A percentile compares a stretch with the other conserved stretches of the same genome.
Conservation (phyloP, 2,329 filamentous ascomycete genomes). For the Microsporum canis region DNA sequence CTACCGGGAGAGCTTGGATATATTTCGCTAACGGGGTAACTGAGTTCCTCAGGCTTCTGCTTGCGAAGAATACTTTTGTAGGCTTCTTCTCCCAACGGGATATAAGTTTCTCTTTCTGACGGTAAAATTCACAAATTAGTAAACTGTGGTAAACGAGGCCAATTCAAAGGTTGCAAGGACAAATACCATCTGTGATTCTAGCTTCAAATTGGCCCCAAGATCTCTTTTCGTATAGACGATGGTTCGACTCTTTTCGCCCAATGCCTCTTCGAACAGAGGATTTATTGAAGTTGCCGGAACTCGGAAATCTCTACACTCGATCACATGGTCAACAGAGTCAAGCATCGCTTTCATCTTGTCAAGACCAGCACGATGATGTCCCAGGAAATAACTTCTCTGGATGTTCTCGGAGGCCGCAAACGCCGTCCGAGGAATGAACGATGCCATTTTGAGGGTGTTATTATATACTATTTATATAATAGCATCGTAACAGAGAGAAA, state of each 20-base stretch:
- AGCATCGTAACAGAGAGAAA: not conserved
- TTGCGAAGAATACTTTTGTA: slow-evolving; percentile 27
- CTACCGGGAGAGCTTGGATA: slow-evolving; percentile 15
- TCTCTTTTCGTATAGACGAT: slow-evolving; percentile 89
- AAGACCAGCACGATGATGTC: slow-evolving; percentile 77
- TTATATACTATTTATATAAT: not conserved
- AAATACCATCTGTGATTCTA: slow-evolving; percentile 33
- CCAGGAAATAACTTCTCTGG: slow-evolving; percentile 83
- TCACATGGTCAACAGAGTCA: slow-evolving; percentile 69
- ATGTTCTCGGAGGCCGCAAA: slow-evolving; percentile 67
- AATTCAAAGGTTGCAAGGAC: not conserved
- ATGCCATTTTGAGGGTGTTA: slow-evolving; percentile 13
- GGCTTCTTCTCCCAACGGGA: slow-evolving; percentile 25
- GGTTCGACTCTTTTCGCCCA: slow-evolving; percentile 62
- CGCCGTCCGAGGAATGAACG: slow-evolving; percentile 60
- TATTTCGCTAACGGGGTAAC: slow-evolving; percentile 25
- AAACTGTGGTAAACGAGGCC: not conserved
- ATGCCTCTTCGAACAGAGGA: slow-evolving; percentile 68
- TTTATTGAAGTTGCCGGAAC: slow-evolving; percentile 84
- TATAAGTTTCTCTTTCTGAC: slow-evolving; percentile 25
- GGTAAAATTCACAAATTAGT: not conserved
- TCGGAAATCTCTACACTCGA: slow-evolving; percentile 91
- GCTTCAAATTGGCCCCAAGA: slow-evolving; percentile 44
- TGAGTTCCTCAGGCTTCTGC: slow-evolving; percentile 21
- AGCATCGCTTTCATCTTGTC: slow-evolving; percentile 72